phyloP scores from a whole-genome alignment of 78 protist genomes.

The Chrysochromulina tobinii region DNA sequence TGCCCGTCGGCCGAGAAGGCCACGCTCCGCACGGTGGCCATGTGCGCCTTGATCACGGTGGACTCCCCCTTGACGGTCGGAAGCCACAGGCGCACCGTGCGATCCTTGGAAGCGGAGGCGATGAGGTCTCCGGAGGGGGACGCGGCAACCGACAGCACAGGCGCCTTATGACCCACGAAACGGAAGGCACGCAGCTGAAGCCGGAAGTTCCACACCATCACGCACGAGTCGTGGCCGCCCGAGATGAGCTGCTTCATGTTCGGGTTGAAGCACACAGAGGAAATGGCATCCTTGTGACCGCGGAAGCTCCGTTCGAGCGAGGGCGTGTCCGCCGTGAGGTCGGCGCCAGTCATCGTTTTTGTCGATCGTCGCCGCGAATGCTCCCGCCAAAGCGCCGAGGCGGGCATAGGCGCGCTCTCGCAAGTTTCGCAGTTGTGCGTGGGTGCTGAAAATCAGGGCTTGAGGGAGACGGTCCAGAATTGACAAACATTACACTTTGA shows the following conservation, averaged over 20 bases:
- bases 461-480: too few relatives aligned
- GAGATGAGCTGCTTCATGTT: constrained; percentile 77
- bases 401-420: too few relatives aligned
- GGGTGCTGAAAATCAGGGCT: too few relatives aligned
- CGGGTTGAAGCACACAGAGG: constrained; percentile 69
- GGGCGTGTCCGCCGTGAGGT: constrained; percentile 30
- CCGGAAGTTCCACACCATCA: constrained; percentile 92
- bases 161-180: constrained; percentile 77
- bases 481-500: too few relatives aligned
- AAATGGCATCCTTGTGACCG: constrained; percentile 77
- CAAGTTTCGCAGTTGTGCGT: too few relatives aligned
- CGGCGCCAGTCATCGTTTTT: too few relatives aligned
- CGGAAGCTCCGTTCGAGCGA: constrained; percentile 81
- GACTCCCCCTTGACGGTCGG: constrained; percentile 56
- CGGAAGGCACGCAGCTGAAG: constrained; percentile 81
- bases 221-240: constrained; percentile 64
- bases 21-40: constrained; percentile 59
- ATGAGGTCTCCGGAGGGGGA: constrained; percentile 70
- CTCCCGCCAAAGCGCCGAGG: too few relatives aligned
- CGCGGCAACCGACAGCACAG: constrained; percentile 61
- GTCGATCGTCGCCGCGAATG: too few relatives aligned
- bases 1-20: constrained; percentile 64
- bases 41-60: constrained; percentile 53
- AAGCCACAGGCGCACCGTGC: constrained; percentile 77
- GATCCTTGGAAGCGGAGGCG: constrained; percentile 71